Evolutionary conservation across 169 alveolate genomes (phyloP).

Genomic region (Cyclospora cayetanensis): DNA sequence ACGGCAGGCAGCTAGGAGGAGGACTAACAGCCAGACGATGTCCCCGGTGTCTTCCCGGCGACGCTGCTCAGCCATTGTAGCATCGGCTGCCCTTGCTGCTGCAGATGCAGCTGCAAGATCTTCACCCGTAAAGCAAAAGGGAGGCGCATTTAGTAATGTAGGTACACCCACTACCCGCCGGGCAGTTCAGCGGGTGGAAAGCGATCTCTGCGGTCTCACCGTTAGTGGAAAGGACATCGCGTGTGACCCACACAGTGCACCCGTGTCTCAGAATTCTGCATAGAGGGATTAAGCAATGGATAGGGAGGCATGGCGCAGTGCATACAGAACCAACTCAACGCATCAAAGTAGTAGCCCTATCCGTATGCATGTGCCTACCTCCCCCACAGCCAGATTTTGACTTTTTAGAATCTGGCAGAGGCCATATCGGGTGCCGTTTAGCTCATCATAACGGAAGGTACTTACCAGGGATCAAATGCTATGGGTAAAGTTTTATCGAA

Average conservation of each 20-base stretch:
- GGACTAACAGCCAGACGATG: constrained; percentile 17
- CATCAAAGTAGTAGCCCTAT: too few relatives aligned
- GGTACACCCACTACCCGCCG: constrained; percentile 43
- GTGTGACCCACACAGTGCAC: not conserved
- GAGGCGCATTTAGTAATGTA: constrained; percentile 16
- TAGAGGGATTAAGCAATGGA: too few relatives aligned
- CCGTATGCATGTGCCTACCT: too few relatives aligned
- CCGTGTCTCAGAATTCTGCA: not conserved
- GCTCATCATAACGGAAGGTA: too few relatives aligned
- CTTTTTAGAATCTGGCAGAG: too few relatives aligned
- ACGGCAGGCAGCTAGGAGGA: constrained; percentile 50
- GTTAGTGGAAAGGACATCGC: not conserved
- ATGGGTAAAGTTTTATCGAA: too few relatives aligned
- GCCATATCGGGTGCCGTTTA: too few relatives aligned
- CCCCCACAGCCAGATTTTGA: too few relatives aligned
- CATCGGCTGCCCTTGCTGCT: constrained; percentile 34
- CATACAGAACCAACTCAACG: too few relatives aligned
- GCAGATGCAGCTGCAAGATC: constrained; percentile 58
- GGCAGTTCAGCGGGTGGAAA: constrained; percentile 25
- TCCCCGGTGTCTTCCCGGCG: constrained; percentile 50
- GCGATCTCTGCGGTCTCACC: not conserved
- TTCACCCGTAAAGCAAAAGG: constrained; percentile 20
- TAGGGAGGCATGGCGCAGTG: too few relatives aligned
- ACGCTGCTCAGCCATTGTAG: constrained; percentile 8
- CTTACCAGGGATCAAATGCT: too few relatives aligned